phyloP scores from a whole-genome alignment of 2,329 filamentous ascomycete species.

The Aspergillus thermomutatus region DNA sequence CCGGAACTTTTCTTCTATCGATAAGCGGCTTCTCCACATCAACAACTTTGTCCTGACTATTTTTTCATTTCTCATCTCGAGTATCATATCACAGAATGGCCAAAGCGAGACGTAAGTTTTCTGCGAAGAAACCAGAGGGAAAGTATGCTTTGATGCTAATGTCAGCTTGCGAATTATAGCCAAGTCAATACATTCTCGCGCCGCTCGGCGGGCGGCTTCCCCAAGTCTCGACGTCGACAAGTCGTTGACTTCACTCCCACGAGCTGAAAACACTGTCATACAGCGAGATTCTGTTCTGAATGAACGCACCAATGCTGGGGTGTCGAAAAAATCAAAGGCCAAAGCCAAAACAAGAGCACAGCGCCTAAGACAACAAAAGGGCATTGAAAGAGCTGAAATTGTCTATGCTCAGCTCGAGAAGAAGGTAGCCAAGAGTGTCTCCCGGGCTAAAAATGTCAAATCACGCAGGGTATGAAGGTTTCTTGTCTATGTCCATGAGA shows the following conservation, averaged over 20 bases:
- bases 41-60: not conserved
- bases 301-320: slow-evolving; percentile 48
- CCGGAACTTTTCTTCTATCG: slow-evolving; percentile 36
- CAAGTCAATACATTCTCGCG: slow-evolving; percentile 55
- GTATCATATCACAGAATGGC: slow-evolving; percentile 30
- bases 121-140: not conserved
- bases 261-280: slow-evolving; percentile 36
- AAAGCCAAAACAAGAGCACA: slow-evolving; percentile 54
- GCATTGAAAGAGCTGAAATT: slow-evolving; percentile 54
- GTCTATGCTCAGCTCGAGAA: slow-evolving; percentile 54
- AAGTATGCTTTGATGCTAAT: slow-evolving; percentile 5
- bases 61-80: slow-evolving; percentile 12
- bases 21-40: slow-evolving; percentile 28
- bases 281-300: slow-evolving; percentile 47
- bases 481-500: not conserved
- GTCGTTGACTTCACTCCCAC: slow-evolving; percentile 43
- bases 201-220: slow-evolving; percentile 55
- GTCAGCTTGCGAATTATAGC: slow-evolving; percentile 33
- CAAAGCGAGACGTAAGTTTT: slow-evolving; percentile 33
- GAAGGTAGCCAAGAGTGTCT: slow-evolving; percentile 53
- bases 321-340: slow-evolving; percentile 50
- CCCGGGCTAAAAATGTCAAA: slow-evolving; percentile 47
- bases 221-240: slow-evolving; percentile 54
- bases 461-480: slow-evolving; percentile 42
- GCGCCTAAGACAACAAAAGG: slow-evolving; percentile 51